Evolutionary conservation across 1,284 basidiomycete species (phyloP), one percentile per base, ranked within the genome.

Genomic region (Heliocybe sulcata): DNA sequence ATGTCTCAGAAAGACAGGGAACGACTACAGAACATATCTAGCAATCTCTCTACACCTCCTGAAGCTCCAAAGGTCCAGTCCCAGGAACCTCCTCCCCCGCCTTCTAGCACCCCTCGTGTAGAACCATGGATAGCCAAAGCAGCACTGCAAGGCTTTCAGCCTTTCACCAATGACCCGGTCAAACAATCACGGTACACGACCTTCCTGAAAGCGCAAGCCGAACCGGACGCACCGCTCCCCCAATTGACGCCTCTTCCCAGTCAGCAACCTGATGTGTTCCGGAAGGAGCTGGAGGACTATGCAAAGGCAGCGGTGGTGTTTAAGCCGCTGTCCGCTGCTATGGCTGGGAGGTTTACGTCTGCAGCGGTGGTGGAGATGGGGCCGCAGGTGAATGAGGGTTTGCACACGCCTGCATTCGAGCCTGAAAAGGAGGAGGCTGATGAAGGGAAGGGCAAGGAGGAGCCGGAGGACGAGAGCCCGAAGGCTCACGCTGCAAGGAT

Each of bases 271-370:
- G 84, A 90, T 22, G 82, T 83, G 20, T 89, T 90, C 64, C 83
- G 87, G 62, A 85, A 85, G 58, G 96, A 99, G 69, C 73, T 98
- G 29, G 75, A 77, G 45, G 92, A 95, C 59, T 99, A 94, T 61
- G 83, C 87, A 0, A 90, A 93, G 64, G 82, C 90, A 0, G 97
- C 96, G 0, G 74, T 81, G 25, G 84, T 98, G 26, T 98, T 98
- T 73, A 92, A 93, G 61, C 96, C 96, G 0, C 85, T 96, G 65
- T 87, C 87, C 0, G 91, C 86, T 16, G 91, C 92, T 22, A 98
- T 99, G 90, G 92, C 94, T 0, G 88, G 84, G 19, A 81, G 96
- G 4, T 99, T 99, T 69, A 93, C 90, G 1, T 87, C 83, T 55
- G 90, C 89, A 0, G 77, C 80, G 3, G 75, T 83, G 56, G 64